Evolutionary conservation across 2,329 filamentous ascomycete species (phyloP), one percentile per base, ranked within the genome.

Genomic region (Boeremia lycopersici): DNA sequence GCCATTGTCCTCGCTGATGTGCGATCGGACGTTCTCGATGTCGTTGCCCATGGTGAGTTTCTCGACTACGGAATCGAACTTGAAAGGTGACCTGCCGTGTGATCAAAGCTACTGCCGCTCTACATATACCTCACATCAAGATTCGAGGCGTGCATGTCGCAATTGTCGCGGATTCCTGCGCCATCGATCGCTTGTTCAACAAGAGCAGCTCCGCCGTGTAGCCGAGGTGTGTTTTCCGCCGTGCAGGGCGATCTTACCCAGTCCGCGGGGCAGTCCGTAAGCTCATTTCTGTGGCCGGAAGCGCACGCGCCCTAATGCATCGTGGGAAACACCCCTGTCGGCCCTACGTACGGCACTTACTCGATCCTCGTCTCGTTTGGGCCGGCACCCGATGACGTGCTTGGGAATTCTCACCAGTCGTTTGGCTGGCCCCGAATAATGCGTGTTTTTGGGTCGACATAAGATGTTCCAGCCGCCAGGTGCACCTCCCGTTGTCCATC

Each of bases 331-430:
- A 55, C 36, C 45, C 51, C 43, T 15, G 51, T 49, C 51, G 44
- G 40, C 39, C 45, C 28, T 54, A 35, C n/a, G 33, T 40, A 28
- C 51, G 41, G 45, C 45, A 43, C 23, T 49, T 31, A 41, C 30
- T 49, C 15, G 46, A 41, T 48, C 39, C 9, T 45, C 40, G 45
- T 36, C 41, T 49, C 17, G 31, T 56, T 52, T 43, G 10, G 51
- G 48, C 38, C 43, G 31, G 26, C 52, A 38, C 41, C 62, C 60
- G 64, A 67, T 67, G 64, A 65, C 64, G 64, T 67, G 64, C 59
- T 65, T 29, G 39, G 19, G 15, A 23, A 40, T 26, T 35, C 41
- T 17, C 17, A 26, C 30, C 15, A 29, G 28, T 13, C 28, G 46
- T 30, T 43, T 33, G 29, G 29, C 36, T 45, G 40, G 15, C 34